Evolutionary conservation across 2,329 filamentous ascomycete genomes (phyloP), one percentile per base, ranked within the genome.

Genomic region (Whalleya microplaca): DNA sequence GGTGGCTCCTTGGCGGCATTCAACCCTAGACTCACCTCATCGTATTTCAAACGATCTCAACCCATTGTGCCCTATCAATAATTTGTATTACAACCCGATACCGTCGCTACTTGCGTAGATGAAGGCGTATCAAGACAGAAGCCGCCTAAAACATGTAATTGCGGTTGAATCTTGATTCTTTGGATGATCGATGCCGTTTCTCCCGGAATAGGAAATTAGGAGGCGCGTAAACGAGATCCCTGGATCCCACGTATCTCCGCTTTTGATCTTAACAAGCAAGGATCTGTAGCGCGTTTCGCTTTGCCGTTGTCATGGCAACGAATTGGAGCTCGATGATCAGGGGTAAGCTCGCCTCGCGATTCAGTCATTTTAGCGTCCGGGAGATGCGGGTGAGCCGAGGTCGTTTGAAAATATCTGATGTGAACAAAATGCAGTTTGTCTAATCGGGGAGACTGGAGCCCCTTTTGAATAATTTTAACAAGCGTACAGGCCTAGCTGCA

Each of bases 301-400:
- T 53, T 49, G 58, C 53, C 62, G 64, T 66, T 63, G 64, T 63
- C 64, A 63, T 66, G 44, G 61, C 65, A 67, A 67, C 65, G 50
- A 37, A 20, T 56, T 63, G 51, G 63, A 46, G 53, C n/a, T 52
- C 47, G 61, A 48, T 51, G 56, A 63, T 67, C 66, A 68, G 66
- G 66, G 66, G 65, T 56, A 62, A 59, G 51, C 55, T 57, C 46
- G 56, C 51, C 21, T 56, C 42, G 58, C 32, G 32, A 51, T 48
- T 46, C 32, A 46, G 37, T 27, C 47, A 50, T 59, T 43, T 45
- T 52, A 48, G 43, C 49, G 44, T 51, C 53, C 53, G 27, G 29
- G 21, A 45, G 44, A 54, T 45, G 47, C 23, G 44, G 46, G 46
- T 32, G 50, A 52, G 52, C 23, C 32, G 41, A 57, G 20, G 51